A percentile compares a stretch with the other conserved stretches of the same genome.
phyloP scores from a whole-genome alignment of 257 asterid species.

The Coffea canephora region DNA sequence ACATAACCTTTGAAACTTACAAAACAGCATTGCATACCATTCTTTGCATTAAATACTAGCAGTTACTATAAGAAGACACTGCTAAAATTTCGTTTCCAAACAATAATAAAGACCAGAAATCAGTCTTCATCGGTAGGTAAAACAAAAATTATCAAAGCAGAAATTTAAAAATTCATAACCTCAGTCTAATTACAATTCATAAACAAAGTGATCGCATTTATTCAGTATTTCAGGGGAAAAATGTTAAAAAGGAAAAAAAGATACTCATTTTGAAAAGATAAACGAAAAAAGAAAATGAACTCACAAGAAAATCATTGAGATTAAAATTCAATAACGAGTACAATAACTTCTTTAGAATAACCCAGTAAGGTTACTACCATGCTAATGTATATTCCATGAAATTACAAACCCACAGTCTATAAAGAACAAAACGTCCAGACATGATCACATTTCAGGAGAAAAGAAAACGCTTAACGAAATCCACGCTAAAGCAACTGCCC shows the following conservation, averaged over 20 bases:
- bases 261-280: too few relatives aligned
- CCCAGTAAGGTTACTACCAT: not conserved
- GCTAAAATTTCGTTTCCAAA: not conserved
- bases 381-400: not conserved
- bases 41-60: not conserved
- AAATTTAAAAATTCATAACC: not conserved
- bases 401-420: not conserved
- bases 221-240: not conserved
- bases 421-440: not conserved
- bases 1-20: too few relatives aligned
- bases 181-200: not conserved
- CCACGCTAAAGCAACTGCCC: not conserved
- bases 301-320: too few relatives aligned
- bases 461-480: not conserved
- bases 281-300: not conserved
- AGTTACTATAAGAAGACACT: not conserved
- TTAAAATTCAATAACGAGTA: not conserved
- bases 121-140: not conserved
- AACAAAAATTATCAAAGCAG: not conserved
- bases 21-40: too few relatives aligned
- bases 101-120: not conserved
- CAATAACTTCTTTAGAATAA: too few relatives aligned
- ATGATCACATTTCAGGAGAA: not conserved
- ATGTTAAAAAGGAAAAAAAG: too few relatives aligned
- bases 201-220: not conserved